Evolutionary conservation across 2,329 filamentous ascomycete species (phyloP), one percentile per base, ranked within the genome.

Genomic region (Domatiomyces catenatus): DNA sequence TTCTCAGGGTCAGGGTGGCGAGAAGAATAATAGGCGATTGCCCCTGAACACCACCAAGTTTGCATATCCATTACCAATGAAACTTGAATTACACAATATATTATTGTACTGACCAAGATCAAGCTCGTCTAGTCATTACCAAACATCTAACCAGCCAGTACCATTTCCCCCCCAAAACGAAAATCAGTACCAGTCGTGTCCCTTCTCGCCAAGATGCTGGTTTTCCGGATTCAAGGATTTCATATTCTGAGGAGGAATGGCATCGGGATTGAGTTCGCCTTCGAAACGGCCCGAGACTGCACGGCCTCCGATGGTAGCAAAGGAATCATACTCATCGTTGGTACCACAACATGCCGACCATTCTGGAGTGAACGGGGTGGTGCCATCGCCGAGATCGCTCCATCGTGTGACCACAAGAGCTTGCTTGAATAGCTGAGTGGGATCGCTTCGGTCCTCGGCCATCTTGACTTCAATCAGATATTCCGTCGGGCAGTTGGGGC

Each of bases 401-500:
- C 78, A 82, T 17, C 78, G 64, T 6, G 77, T 81, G 3, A 80
- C 73, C 3, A 78, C 70, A 49, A 82, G 71, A 1, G 75, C 72
- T 51, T 81, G 76, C 57, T 75, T 79, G 63, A 82, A 82, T 2
- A 67, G 63, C 8, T 67, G 58, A 39, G 64, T 54, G 5, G 67
- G 61, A 57, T 75, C 67, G 26, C 44, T 52, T 46, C 65, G 70
- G 54, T 81, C 77, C 61, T 82, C 78, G 1, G 73, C 67, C 52
- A 81, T 66, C 54, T 76, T 77, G 5, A 81, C 61, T 60, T 81
- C 77, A 46, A 80, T 68, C 8, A 81, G 64, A 54, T 81, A 81
- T 59, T 82, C 78, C 0, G 75, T 75, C 1, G 78, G 76, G 61
- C 78, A 82, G 49, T 76, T 71, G 0, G 77, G 75, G 61, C 78